Evolutionary conservation across 352 stramenopile genomes (phyloP).

Genomic region (Vaucheria bursata): DNA sequence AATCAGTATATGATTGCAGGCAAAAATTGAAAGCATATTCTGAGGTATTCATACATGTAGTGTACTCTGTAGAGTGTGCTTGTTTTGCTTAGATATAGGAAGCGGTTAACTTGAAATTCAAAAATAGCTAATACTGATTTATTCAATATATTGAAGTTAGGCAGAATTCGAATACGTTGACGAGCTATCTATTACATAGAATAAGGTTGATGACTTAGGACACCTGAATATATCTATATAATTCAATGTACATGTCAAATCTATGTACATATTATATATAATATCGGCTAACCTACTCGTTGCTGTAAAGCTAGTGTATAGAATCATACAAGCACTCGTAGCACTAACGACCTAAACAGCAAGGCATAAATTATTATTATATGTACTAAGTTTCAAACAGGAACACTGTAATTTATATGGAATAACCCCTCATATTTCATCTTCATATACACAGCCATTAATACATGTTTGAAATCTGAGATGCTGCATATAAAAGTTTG

Average conservation of each 20-base stretch:
- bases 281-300: conserved; percentile 69
- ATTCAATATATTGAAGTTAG: neutral
- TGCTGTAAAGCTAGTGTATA: conserved; percentile 78
- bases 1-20: neutral
- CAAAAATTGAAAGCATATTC: neutral
- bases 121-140: conserved; percentile 22
- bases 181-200: too few species aligned
- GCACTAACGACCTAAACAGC: conserved; percentile 66
- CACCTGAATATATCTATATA: neutral
- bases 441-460: too few species aligned
- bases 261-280: neutral
- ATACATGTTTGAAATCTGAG: too few species aligned
- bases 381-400: too few species aligned
- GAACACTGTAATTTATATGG: too few species aligned
- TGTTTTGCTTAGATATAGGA: neutral
- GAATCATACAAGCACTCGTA: conserved; percentile 77
- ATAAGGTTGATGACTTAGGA: conserved; percentile 56
- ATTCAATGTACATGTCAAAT: neutral
- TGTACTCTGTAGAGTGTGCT: neutral
- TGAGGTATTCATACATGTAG: neutral
- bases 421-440: too few species aligned
- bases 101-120: neutral
- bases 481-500: too few species aligned
- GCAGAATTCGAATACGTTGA: neutral
- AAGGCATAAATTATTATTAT: too few species aligned